Percentiles rank a stretch among this genome's conserved stretches.
phyloP scores from a whole-genome alignment of 371 early-diverging fungal genomes.

The Mortierella sp. region DNA sequence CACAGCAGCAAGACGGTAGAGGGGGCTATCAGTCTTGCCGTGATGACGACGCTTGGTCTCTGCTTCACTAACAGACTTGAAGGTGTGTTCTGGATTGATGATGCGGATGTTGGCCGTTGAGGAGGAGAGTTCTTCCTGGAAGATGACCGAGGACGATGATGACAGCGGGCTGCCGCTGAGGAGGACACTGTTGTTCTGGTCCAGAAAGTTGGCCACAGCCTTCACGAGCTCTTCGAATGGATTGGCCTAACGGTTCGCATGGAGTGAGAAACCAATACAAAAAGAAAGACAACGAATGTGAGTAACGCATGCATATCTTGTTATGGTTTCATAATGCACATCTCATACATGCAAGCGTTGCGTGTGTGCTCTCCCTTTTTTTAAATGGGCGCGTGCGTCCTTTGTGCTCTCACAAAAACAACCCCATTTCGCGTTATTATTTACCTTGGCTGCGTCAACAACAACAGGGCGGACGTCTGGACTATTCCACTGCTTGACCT shows the following conservation, averaged over 20 bases:
- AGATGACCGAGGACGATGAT: conserved; percentile 8
- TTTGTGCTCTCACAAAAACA: not conserved
- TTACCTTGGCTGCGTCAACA: conserved; percentile 37
- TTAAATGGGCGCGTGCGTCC: not conserved
- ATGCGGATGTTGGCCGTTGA: conserved; percentile 43
- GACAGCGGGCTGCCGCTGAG: conserved; percentile 18
- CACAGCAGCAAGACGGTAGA: conserved; percentile 39
- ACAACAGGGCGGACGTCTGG: conserved; percentile 33
- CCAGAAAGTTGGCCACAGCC: conserved; percentile 30
- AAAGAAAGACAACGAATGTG: not conserved
- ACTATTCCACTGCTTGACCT: conserved; percentile 28
- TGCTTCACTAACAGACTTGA: conserved; percentile 20
- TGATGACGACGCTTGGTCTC: conserved; percentile 34
- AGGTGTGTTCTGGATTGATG: conserved; percentile 22
- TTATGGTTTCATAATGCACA: not conserved
- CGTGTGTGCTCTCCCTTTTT: not conserved
- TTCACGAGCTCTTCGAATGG: conserved; percentile 28
- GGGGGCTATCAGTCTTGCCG: conserved; percentile 31
- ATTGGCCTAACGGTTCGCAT: conserved; percentile 7
- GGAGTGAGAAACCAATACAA: not conserved
- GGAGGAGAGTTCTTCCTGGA: conserved; percentile 36
- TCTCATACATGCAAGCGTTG: not conserved
- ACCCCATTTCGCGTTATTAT: not conserved
- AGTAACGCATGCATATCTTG: not conserved
- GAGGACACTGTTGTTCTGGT: conserved; percentile 30